These are phyloP conservation scores for Kandelia obovata DNA, from an alignment of 345 rosid species.

Conservation along the genomic window DNA sequence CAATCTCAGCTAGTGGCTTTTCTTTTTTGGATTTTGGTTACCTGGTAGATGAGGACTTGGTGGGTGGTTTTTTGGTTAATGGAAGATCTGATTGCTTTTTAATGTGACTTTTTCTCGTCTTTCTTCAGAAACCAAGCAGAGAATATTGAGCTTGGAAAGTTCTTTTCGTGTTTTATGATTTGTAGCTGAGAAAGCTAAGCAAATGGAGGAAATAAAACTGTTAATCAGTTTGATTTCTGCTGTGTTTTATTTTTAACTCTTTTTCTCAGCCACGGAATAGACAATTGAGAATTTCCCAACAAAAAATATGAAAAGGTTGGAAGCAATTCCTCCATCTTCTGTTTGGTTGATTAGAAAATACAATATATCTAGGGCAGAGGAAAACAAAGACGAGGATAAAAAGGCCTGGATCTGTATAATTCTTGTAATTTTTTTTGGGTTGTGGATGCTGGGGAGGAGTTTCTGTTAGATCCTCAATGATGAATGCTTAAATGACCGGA, in stretches of 20 bases:
- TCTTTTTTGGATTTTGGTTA: not conserved
- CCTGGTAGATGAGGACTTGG: not conserved
- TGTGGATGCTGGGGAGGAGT: too few species aligned
- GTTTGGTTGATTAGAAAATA: slow-evolving; percentile 30
- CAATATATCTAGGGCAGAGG: not conserved
- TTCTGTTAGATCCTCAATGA: slow-evolving; percentile 7
- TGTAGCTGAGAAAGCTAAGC: slow-evolving; percentile 8
- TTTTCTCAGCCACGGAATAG: slow-evolving; percentile 15
- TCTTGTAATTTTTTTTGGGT: too few species aligned
- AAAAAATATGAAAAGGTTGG: slow-evolving; percentile 4
- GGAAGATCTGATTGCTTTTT: not conserved
- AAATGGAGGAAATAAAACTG: not conserved
- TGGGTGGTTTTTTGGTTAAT: not conserved
- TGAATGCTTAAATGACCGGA: not conserved
- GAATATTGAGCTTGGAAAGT: slow-evolving; percentile 11
- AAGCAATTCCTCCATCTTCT: slow-evolving; percentile 4
- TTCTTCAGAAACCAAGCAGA: slow-evolving; percentile 28
- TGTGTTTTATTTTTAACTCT: not conserved
- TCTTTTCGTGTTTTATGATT: slow-evolving; percentile 10
- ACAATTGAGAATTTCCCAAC: slow-evolving; percentile 9
- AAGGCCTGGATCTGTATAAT: too few species aligned
- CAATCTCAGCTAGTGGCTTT: not conserved
- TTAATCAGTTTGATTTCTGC: not conserved
- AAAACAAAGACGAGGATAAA: too few species aligned
- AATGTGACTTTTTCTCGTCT: not conserved